These are phyloP conservation scores for Penicillium manginii DNA, from an alignment of 495 filamentous ascomycete species.

Conservation along the genomic window DNA sequence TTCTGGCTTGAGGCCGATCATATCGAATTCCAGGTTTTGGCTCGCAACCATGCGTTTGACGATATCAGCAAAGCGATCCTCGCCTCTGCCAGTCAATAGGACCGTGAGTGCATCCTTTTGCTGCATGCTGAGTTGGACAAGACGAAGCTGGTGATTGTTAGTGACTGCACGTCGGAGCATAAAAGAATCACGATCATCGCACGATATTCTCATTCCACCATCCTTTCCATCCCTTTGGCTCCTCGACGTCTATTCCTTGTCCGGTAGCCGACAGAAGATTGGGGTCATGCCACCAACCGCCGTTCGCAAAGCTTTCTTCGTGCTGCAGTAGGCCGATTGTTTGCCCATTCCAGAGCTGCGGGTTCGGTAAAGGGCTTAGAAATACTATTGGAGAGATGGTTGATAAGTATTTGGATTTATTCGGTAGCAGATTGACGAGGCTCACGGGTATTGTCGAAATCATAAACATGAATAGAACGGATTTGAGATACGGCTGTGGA, in stretches of 20 bases:
- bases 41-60: slow-evolving; percentile 81
- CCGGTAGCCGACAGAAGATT: slow-evolving; percentile 86
- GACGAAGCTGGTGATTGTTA: slow-evolving; percentile 60
- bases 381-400: slow-evolving; percentile 64
- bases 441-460: slow-evolving; percentile 97
- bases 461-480: slow-evolving; percentile 88
- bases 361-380: slow-evolving; percentile 84
- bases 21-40: slow-evolving; percentile 82
- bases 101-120: slow-evolving; percentile 88
- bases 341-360: slow-evolving; percentile 77
- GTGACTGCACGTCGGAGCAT: slow-evolving; percentile 10
- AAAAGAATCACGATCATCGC: slow-evolving; percentile 18
- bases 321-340: slow-evolving; percentile 77
- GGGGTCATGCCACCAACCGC: slow-evolving; percentile 97
- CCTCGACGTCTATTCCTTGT: slow-evolving; percentile 80
- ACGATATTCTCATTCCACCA: slow-evolving; percentile 98
- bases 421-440: neutral
- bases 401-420: slow-evolving; percentile 15
- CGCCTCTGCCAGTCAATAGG: slow-evolving; percentile 85
- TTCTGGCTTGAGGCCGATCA: slow-evolving; percentile 86
- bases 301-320: slow-evolving; percentile 76
- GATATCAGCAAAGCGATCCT: slow-evolving; percentile 73
- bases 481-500: slow-evolving; percentile 64
- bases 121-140: slow-evolving; percentile 80
- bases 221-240: slow-evolving; percentile 81